These are phyloP conservation scores for Austroboletus eburneus DNA, from an alignment of 768 basidiomycete species.

Conservation along the genomic window DNA sequence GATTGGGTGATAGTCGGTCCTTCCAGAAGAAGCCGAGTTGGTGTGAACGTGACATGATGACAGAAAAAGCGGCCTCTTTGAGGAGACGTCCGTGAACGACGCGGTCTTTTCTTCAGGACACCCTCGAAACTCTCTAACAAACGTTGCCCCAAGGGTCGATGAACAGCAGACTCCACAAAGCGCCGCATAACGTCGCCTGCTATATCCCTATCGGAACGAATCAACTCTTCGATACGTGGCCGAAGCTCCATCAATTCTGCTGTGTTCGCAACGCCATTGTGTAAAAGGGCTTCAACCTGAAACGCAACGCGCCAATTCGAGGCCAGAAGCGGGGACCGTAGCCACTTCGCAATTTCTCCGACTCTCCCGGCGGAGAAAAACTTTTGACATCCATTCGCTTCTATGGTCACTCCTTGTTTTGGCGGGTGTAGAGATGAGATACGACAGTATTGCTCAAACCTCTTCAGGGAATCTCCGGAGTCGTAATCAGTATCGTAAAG, in stretches of 20 bases:
- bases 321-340: constrained; percentile 38
- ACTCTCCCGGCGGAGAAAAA: constrained; percentile 53
- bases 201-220: constrained; percentile 29
- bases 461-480: constrained; percentile 34
- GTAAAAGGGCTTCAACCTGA: constrained; percentile 69
- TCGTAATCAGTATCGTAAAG: constrained; percentile 44
- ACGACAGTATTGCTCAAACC: constrained; percentile 52
- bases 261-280: constrained; percentile 59
- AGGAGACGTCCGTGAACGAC: constrained; percentile 18
- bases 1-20: constrained; percentile 75
- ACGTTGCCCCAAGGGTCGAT: constrained; percentile 39
- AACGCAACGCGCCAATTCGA: constrained; percentile 62
- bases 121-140: constrained; percentile 46
- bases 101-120: constrained; percentile 19
- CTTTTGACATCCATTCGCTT: constrained; percentile 39
- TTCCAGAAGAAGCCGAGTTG: constrained; percentile 68
- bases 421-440: constrained; percentile 43
- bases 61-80: constrained; percentile 52
- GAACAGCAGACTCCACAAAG: constrained; percentile 48
- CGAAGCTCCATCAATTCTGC: constrained; percentile 48
- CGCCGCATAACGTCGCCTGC: constrained; percentile 50
- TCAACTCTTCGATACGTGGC: constrained; percentile 41
- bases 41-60: constrained; percentile 72
- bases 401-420: constrained; percentile 37
- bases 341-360: constrained; percentile 39